Evolutionary conservation across 345 rosid genomes (phyloP), one percentile per base, ranked within the genome.

Genomic region (Sisymbrium irio): DNA sequence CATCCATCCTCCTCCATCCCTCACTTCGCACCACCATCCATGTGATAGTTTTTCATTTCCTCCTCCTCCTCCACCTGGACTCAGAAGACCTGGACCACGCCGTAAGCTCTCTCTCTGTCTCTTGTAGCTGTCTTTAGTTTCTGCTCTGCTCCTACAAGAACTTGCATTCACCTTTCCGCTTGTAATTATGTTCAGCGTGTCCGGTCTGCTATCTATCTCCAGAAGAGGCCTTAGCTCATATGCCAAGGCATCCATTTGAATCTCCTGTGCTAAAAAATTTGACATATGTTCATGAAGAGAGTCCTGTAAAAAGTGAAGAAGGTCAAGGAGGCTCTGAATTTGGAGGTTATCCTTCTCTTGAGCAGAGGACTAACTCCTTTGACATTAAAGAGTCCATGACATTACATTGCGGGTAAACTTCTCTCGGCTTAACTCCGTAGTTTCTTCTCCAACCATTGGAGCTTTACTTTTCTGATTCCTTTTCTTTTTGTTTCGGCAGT

Each of bases 261-360:
- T 88, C 92, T 51, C 87, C 91, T 0, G 81, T 89, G 33, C 83
- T 91, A 36, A 82, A 20, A 25, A 72, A 85, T 70, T 78, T 93
- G 85, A 82, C 88, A n/a, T 91, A 86, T 72, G 39, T 85, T 71
- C 78, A 65, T 35, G 85, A 88, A 7, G 84, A 84, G 80, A 80
- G 64, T 77, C 94, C 91, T 41, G 72, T 79, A 22, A 86, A 83
- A 76, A 68, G 10, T 70, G 90, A 84, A 80, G 78, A 81, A 36
- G 35, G 81, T 22, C 84, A 84, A 64, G 96, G 91, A 74, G 97
- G 94, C 71, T 93, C 96, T 50, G 88, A 84, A 6, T 93, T 91
- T 76, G 91, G 96, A 72, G 98, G 98, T 32, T 93, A 87, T 77
- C 97, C 96, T 75, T 83, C 96, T 78, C 78, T 93, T 47, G 77